These are phyloP conservation scores for Curvularia eragrostidis DNA, from an alignment of 2,329 filamentous ascomycete genomes.

Conservation along the genomic window DNA sequence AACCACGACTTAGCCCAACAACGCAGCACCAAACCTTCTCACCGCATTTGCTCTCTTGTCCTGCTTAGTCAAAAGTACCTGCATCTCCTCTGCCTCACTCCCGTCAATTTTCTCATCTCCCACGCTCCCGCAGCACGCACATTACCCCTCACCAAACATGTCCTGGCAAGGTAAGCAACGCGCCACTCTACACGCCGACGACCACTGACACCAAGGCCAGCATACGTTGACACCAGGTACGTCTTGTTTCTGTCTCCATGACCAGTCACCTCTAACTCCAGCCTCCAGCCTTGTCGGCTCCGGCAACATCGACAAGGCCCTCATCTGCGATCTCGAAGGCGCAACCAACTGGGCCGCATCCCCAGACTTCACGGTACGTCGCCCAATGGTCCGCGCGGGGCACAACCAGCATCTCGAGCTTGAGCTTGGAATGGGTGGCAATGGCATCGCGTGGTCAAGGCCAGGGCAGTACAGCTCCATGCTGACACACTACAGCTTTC, in stretches of 20 bases:
- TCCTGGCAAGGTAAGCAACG: constrained; percentile 52
- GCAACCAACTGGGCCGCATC: constrained; percentile 76
- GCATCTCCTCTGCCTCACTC: constrained; percentile 26
- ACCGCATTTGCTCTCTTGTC: constrained; percentile 31
- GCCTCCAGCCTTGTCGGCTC: constrained; percentile 50
- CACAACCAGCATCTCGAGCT: neutral
- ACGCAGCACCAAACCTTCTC: constrained; percentile 29
- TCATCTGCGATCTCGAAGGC: constrained; percentile 58
- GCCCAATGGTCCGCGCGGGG: constrained; percentile 10
- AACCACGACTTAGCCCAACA: constrained; percentile 26
- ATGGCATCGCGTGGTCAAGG: neutral
- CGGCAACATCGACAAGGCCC: constrained; percentile 56
- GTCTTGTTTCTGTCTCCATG: neutral
- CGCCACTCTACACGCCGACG: constrained; percentile 16
- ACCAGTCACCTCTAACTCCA: constrained; percentile 22
- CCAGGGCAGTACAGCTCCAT: neutral
- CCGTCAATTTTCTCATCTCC: constrained; percentile 21
- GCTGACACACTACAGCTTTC: constrained; percentile 52
- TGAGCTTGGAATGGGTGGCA: neutral
- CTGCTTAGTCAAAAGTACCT: constrained; percentile 37
- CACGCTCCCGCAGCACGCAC: constrained; percentile 34
- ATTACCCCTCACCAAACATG: constrained; percentile 46
- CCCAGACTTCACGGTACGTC: constrained; percentile 80
- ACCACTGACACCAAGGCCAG: constrained; percentile 38
- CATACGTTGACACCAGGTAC: constrained; percentile 53